Evolutionary conservation across 2,329 filamentous ascomycete genomes (phyloP).

Genomic region (Cercospora brassicicola): DNA sequence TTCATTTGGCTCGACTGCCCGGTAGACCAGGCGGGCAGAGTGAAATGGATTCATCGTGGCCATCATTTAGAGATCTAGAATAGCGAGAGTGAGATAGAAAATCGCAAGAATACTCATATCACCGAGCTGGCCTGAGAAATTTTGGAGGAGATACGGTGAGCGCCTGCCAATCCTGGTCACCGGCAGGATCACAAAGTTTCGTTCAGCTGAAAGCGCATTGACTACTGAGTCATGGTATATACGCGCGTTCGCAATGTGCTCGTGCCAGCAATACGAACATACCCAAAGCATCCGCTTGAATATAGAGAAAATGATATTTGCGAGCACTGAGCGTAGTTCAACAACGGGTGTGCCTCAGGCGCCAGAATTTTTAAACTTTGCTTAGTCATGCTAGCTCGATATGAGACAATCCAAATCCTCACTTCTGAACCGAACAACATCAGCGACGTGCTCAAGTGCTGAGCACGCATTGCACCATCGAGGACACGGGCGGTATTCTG

Average conservation of each 20-base stretch:
- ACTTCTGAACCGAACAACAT: background rate
- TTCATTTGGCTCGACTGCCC: constrained; percentile 38
- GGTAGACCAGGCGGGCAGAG: constrained; percentile 44
- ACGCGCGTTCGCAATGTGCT: background rate
- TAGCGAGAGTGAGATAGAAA: background rate
- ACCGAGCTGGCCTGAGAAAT: background rate
- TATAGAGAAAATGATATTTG: background rate
- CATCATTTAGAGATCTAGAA: background rate
- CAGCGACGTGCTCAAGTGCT: constrained; percentile 4
- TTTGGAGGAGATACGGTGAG: background rate
- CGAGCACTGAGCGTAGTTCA: background rate
- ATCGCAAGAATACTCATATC: background rate
- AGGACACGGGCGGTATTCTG: too few species aligned
- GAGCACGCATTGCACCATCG: background rate
- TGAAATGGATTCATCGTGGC: constrained; percentile 35
- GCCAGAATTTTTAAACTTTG: background rate
- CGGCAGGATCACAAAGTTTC: background rate
- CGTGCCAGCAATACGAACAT: background rate
- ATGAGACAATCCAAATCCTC: background rate
- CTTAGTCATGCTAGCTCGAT: background rate
- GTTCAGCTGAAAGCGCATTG: background rate
- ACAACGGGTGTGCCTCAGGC: background rate
- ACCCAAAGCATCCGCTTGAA: background rate
- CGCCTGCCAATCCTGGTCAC: constrained; percentile 1
- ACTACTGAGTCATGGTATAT: background rate